These are phyloP conservation scores for Geotrichum bryndzae DNA, from an alignment of 1,139 yeast genomes.

Conservation along the genomic window DNA sequence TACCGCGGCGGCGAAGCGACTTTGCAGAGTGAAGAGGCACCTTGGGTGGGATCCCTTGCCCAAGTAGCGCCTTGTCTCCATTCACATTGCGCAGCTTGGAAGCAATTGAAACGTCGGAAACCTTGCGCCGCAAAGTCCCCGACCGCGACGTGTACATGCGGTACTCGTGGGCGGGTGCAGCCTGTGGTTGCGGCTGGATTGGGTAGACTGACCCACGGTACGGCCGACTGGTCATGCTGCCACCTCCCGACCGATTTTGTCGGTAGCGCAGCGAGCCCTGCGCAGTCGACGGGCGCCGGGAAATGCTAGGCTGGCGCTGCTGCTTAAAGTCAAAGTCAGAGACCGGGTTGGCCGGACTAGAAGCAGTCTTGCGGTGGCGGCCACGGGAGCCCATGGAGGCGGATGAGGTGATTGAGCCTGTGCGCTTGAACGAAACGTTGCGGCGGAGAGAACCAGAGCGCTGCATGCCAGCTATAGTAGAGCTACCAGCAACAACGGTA, in stretches of 20 bases:
- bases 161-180: slow-evolving; percentile 10
- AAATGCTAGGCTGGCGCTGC: background rate
- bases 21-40: slow-evolving; percentile 26
- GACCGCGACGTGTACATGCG: slow-evolving; percentile 10
- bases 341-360: slow-evolving; percentile 2
- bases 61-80: slow-evolving; percentile 20
- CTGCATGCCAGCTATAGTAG: background rate
- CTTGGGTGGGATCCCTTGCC: slow-evolving; percentile 28
- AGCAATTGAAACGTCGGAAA: slow-evolving; percentile 7
- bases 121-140: slow-evolving; percentile 4
- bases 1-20: slow-evolving; percentile 5
- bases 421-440: background rate
- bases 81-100: slow-evolving; percentile 8
- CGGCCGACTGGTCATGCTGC: slow-evolving; percentile 14
- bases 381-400: background rate
- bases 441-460: slow-evolving; percentile 2
- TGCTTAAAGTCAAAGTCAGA: slow-evolving; percentile 6
- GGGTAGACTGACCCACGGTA: slow-evolving; percentile 16
- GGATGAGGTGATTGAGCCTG: background rate
- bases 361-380: background rate
- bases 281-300: background rate
- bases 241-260: background rate
- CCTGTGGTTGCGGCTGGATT: slow-evolving; percentile 11
- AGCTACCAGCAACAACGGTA: background rate
- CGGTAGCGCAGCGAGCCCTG: background rate